A percentile compares a stretch with the other conserved stretches of the same genome.
These are phyloP conservation scores for Neopestalotiopsis rosae DNA, from an alignment of 2,329 filamentous ascomycete species.

Conservation along the genomic window DNA sequence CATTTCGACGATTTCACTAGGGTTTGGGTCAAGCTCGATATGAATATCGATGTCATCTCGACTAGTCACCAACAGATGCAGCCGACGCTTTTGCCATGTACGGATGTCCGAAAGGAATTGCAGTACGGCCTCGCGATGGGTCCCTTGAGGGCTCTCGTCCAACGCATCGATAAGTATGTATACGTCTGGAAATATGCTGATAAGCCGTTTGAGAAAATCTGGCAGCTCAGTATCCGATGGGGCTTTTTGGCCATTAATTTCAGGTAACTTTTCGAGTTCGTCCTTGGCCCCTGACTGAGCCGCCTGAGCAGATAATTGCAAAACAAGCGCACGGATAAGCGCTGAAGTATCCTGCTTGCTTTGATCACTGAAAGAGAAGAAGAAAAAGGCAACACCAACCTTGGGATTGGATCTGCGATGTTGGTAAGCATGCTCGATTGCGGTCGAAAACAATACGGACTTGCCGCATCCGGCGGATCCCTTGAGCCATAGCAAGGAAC, in stretches of 20 bases:
- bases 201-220: conserved; percentile 28
- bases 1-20: conserved; percentile 27
- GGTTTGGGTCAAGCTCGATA: conserved; percentile 21
- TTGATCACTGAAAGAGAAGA: conserved; percentile 44
- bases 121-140: conserved; percentile 32
- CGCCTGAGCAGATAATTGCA: conserved; percentile 38
- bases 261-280: conserved; percentile 25
- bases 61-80: conserved; percentile 38
- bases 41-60: conserved; percentile 39
- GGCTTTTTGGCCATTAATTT: conserved; percentile 22
- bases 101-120: conserved; percentile 31
- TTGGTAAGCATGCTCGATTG: conserved; percentile 35
- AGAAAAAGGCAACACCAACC: conserved; percentile 43
- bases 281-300: conserved; percentile 17
- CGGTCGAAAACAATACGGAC: conserved; percentile 43
- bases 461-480: conserved; percentile 47
- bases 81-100: conserved; percentile 26
- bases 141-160: conserved; percentile 39
- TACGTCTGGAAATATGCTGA: conserved; percentile 34
- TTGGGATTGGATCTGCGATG: conserved; percentile 26
- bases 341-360: conserved; percentile 36
- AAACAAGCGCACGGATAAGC: conserved; percentile 39
- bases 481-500: conserved; percentile 45
- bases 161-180: conserved; percentile 44
- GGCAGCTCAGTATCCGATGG: conserved; percentile 28